These are phyloP conservation scores for Hyaloscypha finlandica DNA, from an alignment of 495 filamentous ascomycete genomes.

Conservation along the genomic window DNA sequence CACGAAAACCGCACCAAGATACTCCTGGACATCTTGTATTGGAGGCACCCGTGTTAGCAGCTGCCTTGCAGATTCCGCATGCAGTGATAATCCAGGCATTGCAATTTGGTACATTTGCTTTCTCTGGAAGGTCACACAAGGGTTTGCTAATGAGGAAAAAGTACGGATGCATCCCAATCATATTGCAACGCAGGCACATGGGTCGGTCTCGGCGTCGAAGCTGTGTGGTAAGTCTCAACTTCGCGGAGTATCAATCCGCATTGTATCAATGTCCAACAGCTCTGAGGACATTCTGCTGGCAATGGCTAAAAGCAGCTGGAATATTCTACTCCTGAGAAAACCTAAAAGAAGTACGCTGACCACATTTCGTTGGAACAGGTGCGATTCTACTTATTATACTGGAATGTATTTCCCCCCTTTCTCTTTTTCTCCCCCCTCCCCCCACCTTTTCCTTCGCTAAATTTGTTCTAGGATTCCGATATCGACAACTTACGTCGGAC, in stretches of 20 bases:
- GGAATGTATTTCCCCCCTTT: too few species aligned
- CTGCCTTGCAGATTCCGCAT: constrained; percentile 8
- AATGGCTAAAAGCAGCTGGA: too few species aligned
- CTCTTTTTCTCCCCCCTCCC: too few species aligned
- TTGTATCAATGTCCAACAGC: too few species aligned
- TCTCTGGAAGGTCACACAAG: neutral
- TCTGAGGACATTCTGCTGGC: too few species aligned
- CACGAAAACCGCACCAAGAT: neutral
- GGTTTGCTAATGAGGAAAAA: neutral
- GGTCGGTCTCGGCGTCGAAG: constrained; percentile 5
- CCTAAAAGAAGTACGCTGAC: too few species aligned
- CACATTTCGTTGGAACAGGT: too few species aligned
- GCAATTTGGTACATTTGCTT: neutral
- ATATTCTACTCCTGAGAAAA: too few species aligned
- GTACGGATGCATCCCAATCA: neutral
- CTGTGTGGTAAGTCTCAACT: neutral
- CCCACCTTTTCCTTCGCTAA: too few species aligned
- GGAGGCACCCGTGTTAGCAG: neutral
- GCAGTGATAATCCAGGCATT: constrained; percentile 1
- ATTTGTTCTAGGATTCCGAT: neutral
- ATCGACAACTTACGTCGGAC: constrained; percentile 5
- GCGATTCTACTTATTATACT: too few species aligned
- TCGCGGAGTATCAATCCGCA: too few species aligned
- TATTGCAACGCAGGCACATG: constrained; percentile 4
- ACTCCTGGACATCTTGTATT: neutral